Conservation (phyloP, 2,329 filamentous ascomycete genomes). For the Dothideomycetes sp. region DNA sequence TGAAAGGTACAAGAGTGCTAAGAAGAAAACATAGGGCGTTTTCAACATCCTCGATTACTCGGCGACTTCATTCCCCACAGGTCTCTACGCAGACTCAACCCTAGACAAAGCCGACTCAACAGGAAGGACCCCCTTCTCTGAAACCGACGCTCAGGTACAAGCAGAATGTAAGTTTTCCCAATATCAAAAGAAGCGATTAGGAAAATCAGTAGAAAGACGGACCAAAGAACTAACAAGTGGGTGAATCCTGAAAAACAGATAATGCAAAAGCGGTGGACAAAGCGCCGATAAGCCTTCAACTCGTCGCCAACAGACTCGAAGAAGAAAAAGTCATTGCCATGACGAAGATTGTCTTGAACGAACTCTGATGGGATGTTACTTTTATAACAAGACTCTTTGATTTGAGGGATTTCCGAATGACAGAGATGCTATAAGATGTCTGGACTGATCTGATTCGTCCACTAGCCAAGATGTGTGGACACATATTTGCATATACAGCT, state of each 20-base stretch:
- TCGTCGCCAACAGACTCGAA: constrained; percentile 32
- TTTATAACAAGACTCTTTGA: too few species aligned
- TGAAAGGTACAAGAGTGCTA: not conserved
- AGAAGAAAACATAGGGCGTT: constrained; percentile 21
- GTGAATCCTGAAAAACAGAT: constrained; percentile 21
- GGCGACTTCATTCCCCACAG: constrained; percentile 36
- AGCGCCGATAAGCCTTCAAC: constrained; percentile 35
- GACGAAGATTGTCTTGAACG: constrained; percentile 25
- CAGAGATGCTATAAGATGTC: too few species aligned
- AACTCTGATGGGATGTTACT: constrained; percentile 1
- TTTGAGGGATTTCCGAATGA: not conserved
- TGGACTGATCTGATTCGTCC: too few species aligned
- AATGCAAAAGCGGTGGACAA: constrained; percentile 29
- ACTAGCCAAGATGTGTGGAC: too few species aligned
- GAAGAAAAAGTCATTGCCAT: constrained; percentile 36
- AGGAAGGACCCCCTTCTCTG: constrained; percentile 20
- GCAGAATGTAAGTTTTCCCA: constrained; percentile 17
- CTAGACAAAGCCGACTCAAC: constrained; percentile 25
- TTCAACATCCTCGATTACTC: constrained; percentile 42
- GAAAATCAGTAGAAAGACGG: too few species aligned
- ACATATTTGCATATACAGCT: too few species aligned
- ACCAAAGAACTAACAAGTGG: not conserved
- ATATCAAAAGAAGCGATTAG: too few species aligned
- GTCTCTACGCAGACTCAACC: constrained; percentile 30
- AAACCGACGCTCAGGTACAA: constrained; percentile 14